Conservation (phyloP, 2,329 filamentous ascomycete species). For the Aspergillus carbonarius region DNA sequence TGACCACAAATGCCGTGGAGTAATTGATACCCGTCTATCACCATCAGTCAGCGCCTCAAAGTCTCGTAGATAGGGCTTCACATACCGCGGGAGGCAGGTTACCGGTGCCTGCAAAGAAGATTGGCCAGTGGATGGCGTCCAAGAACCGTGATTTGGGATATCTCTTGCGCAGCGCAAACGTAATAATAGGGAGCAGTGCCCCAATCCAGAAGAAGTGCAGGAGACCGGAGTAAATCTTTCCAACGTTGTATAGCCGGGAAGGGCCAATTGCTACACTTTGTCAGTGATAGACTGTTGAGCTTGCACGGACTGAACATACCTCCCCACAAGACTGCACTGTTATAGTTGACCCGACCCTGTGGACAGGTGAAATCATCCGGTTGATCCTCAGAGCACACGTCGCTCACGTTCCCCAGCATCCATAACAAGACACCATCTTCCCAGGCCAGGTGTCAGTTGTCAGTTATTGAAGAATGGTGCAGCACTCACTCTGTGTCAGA, state of each 20-base stretch:
- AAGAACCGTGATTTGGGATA: slow-evolving; percentile 53
- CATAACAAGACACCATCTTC: slow-evolving; percentile 32
- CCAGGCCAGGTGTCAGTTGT: slow-evolving; percentile 29
- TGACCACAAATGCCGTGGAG: slow-evolving; percentile 25
- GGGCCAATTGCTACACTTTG: slow-evolving; percentile 45
- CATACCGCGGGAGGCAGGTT: slow-evolving; percentile 26
- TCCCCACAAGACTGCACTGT: slow-evolving; percentile 50
- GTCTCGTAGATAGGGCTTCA: neutral
- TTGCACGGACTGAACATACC: slow-evolving; percentile 8
- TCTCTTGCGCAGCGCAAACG: slow-evolving; percentile 55
- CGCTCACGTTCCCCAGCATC: slow-evolving; percentile 37
- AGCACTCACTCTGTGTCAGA: slow-evolving; percentile 37
- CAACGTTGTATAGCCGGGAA: slow-evolving; percentile 45
- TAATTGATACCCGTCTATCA: slow-evolving; percentile 25
- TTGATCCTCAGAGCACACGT: slow-evolving; percentile 42
- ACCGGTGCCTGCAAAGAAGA: slow-evolving; percentile 27
- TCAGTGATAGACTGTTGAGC: neutral
- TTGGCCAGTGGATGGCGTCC: slow-evolving; percentile 24
- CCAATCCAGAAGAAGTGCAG: slow-evolving; percentile 54
- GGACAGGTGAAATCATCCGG: slow-evolving; percentile 50
- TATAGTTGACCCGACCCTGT: slow-evolving; percentile 46
- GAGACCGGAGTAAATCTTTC: slow-evolving; percentile 47
- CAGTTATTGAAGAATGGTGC: neutral
- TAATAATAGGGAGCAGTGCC: slow-evolving; percentile 43
- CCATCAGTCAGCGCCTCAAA: neutral